A percentile compares a stretch with the other conserved stretches of the same genome.
Evolutionary conservation across 148 eudicot species (phyloP).

Genomic region (Silene uniflora): DNA sequence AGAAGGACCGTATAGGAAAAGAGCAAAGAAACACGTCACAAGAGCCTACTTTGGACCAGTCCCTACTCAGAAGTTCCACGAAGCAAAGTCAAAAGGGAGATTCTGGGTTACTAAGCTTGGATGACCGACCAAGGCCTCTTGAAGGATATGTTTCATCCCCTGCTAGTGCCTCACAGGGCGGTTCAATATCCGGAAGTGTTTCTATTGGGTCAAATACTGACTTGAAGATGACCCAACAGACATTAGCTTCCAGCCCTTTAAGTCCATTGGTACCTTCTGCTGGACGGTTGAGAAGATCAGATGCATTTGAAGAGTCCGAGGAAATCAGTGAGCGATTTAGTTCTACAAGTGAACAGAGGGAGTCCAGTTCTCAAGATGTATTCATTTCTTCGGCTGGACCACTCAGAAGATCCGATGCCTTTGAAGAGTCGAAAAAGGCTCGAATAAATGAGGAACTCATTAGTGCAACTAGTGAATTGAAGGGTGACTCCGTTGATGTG

Average conservation of each 20-base stretch:
- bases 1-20: constrained; percentile 26
- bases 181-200: constrained; percentile 27
- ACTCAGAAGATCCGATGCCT: constrained; percentile 38
- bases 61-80: constrained; percentile 15
- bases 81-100: constrained; percentile 27
- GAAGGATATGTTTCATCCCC: constrained; percentile 29
- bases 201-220: constrained; percentile 29
- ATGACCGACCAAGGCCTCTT: constrained; percentile 25
- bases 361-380: constrained; percentile 14
- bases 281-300: constrained; percentile 39
- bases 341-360: constrained; percentile 24
- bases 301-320: constrained; percentile 31
- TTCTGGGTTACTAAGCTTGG: constrained; percentile 27
- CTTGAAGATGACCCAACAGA: constrained; percentile 22
- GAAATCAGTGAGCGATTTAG: constrained; percentile 34
- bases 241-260: constrained; percentile 22
- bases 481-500: constrained; percentile 28
- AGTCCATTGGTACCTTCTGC: constrained; percentile 29
- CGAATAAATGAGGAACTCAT: constrained; percentile 32
- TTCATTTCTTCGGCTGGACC: constrained; percentile 30
- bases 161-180: constrained; percentile 28
- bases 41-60: constrained; percentile 26
- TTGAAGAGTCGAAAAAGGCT: constrained; percentile 32
- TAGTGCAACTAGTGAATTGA: constrained; percentile 33
- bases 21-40: constrained; percentile 27